Conservation (phyloP, 345 rosid species). For the rapeseed (Brassica napus) region DNA sequence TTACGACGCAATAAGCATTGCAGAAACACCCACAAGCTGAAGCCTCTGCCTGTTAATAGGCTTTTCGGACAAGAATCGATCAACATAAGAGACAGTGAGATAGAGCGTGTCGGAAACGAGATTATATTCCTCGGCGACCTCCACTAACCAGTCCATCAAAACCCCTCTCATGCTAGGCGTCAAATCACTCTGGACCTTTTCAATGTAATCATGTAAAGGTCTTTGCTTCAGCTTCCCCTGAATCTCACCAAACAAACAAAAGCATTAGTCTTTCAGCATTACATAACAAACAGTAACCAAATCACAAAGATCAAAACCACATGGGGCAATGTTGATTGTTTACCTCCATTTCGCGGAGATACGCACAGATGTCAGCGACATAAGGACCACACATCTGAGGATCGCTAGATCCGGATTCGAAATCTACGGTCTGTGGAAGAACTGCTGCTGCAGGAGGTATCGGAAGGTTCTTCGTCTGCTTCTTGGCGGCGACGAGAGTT, state of each 20-base stretch:
- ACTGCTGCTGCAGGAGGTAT: neutral
- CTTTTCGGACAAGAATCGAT: constrained; percentile 57
- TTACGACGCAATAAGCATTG: constrained; percentile 90
- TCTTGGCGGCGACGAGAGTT: constrained; percentile 3
- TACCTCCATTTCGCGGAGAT: constrained; percentile 38
- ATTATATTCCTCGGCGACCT: constrained; percentile 68
- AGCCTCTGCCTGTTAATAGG: constrained; percentile 56
- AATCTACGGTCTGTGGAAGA: neutral
- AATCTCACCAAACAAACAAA: neutral
- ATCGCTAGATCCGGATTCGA: constrained; percentile 29
- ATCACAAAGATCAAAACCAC: neutral
- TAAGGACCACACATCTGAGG: constrained; percentile 41
- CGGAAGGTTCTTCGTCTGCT: neutral
- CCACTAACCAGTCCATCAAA: constrained; percentile 77
- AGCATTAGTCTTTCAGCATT: neutral
- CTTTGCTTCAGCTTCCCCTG: constrained; percentile 60
- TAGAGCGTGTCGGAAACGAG: constrained; percentile 62
- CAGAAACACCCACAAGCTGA: constrained; percentile 72
- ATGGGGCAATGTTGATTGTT: neutral
- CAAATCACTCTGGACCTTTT: constrained; percentile 62
- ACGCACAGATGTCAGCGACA: constrained; percentile 19
- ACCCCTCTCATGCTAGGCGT: constrained; percentile 67
- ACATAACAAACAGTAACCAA: neutral
- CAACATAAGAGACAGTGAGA: constrained; percentile 55
- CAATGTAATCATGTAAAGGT: constrained; percentile 64